Base-by-base conservation (phyloP, 768 basidiomycete species). In the Leccinum imitatum region DNA sequence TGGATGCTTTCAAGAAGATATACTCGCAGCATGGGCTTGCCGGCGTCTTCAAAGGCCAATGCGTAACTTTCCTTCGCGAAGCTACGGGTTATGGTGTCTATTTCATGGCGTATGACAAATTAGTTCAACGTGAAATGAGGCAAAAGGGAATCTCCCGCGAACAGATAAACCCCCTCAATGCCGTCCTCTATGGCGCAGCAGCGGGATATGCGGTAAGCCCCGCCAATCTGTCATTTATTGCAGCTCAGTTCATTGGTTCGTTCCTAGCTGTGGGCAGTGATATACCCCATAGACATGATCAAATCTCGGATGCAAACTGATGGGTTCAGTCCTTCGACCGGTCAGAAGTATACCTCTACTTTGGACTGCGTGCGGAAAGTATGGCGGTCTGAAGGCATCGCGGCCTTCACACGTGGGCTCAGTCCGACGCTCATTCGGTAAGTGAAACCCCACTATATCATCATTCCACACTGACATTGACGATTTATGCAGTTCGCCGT, bases 291-390 rank as follows among this genome's bases (percentile, higher is more conserved):
- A 73, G 95, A 97, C 75, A 92, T 97, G 84, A 86, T 98, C 69
- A 98, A 98, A 71, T 93, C 93, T 27, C 86, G 94, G 56, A 90
- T 98, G 82, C 96, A 98, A 76, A 97, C 95, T 44, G 96, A 98
- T 69, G 91, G 88, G 0, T 94, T 95, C 73, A 80, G 84, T 11
- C 75, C 85, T 3, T 78, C 86, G 15, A 87, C 86, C 47, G 88
- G 89, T 30, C 88, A 88, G 65, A 92, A 91, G 69, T 98, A 97
- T 74, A 81, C 79, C 31, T 90, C 90, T 15, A 86, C 91, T 14
- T 68, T 93, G 35, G 88, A 97, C 69, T 95, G 93, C 64, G 86
- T 91, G 33, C 83, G 86, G 35, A 90, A 84, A 56, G 87, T 94
- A 17, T 95, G 88, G 89, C 78, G 84, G 57, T 82, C 86, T 9